A percentile compares a stretch with the other conserved stretches of the same genome.
phyloP scores from a whole-genome alignment of 345 rosid species.

The Salix viminalis region DNA sequence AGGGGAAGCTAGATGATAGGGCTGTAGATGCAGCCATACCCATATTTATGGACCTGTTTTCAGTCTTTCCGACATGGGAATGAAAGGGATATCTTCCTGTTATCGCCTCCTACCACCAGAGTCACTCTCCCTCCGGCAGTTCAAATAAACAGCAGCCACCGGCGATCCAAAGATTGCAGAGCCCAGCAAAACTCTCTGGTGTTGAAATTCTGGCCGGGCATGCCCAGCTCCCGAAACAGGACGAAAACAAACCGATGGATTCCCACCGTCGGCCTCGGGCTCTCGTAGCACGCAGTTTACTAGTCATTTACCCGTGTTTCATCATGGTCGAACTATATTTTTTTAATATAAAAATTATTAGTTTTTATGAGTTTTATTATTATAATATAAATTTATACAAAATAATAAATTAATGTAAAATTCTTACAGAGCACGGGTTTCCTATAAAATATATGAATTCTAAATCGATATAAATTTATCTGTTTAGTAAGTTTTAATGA shows the following conservation, averaged over 20 bases:
- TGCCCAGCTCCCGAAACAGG: slow-evolving; percentile 67
- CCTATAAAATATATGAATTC: too few relatives aligned
- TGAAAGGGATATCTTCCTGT: background rate
- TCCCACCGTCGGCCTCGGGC: slow-evolving; percentile 65
- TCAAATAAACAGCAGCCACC: slow-evolving; percentile 68
- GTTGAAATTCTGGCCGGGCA: slow-evolving; percentile 76
- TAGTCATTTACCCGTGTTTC: too few relatives aligned
- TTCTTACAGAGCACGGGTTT: accelerated
- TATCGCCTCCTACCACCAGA: slow-evolving; percentile 55
- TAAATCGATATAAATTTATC: too few relatives aligned
- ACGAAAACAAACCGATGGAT: slow-evolving; percentile 66
- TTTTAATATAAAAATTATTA: too few relatives aligned
- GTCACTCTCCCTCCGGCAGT: slow-evolving; percentile 81
- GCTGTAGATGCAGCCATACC: background rate
- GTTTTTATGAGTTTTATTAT: too few relatives aligned
- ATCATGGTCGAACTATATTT: too few relatives aligned
- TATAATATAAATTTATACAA: too few relatives aligned
- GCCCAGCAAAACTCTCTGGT: slow-evolving; percentile 77
- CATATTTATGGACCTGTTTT: background rate
- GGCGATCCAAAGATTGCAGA: slow-evolving; percentile 83
- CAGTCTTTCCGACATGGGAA: background rate
- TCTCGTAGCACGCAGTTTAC: slow-evolving; percentile 52
- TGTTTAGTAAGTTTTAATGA: too few relatives aligned
- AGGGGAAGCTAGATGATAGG: background rate
- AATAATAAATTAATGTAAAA: too few relatives aligned